Base-by-base conservation (phyloP, 345 rosid species). In the Populus deltoides region DNA sequence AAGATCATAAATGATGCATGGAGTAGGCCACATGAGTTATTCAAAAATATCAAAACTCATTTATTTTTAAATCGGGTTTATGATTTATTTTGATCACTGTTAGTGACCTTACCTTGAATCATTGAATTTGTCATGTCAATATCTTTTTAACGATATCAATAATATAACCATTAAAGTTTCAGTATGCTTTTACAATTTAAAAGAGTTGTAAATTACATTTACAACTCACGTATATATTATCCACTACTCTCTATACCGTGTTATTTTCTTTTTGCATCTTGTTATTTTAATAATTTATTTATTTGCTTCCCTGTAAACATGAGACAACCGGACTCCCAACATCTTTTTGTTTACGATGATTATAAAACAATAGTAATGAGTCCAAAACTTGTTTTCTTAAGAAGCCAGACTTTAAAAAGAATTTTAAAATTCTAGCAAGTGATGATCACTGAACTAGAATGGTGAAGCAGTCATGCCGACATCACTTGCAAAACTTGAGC, bases 161-260 rank as follows among this genome's bases (percentile, higher is more conserved):
- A 0, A 4, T 33, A 0, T 33, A 0, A 0, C 0, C 0, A 41
- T 41, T 41, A 0, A 41, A 41, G 2, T 10, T 41, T 10, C 0
- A 0, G 1, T 41, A 10, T 41, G 10, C 3, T 0, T 39, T 33
- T 33, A 33, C 0, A 33, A 4, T 33, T 33, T 33, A 33, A 33
- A 4, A 33, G 0, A 33, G 1, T 4, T 33, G 36, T 0, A 33
- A 33, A 33, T 33, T 33, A 33, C 6, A 33, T 33, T 33, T 33
- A 33, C 1, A 0, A 5, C 4, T 33, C 6, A 33, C 5, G 5
- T 0, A 4, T 0, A 31, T 2, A 2, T 31, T 3, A 31, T 31
- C 0, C 3, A 31, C 3, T 0, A 4, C 3, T 41, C 13, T 41
- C 3, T 41, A 10, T 0, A 8, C 12, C 9, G 0, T 9, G 0